Conservation (phyloP, 129 eudicot species). For the Flaveria linearis region DNA sequence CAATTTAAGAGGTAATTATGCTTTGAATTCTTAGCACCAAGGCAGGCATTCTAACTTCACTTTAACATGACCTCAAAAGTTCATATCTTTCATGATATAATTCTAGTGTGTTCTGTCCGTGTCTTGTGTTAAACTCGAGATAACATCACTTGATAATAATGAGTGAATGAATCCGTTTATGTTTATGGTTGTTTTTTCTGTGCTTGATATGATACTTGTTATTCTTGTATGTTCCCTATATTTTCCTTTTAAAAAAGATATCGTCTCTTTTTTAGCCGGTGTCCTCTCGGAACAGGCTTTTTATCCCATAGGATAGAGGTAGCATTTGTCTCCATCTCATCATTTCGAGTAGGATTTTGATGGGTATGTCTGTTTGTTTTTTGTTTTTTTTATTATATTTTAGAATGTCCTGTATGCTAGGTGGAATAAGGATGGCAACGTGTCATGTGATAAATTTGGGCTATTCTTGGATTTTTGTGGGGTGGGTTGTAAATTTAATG, state of each 20-base stretch:
- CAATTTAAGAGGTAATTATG: background rate
- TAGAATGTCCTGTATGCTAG: background rate
- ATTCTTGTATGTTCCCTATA: too few species aligned
- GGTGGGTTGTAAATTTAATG: background rate
- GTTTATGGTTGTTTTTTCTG: too few species aligned
- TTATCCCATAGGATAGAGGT: too few species aligned
- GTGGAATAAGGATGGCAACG: conserved; percentile 15
- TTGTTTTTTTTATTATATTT: background rate
- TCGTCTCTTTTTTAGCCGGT: too few species aligned
- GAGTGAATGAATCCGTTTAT: background rate
- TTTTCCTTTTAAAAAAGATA: too few species aligned
- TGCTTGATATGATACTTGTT: too few species aligned
- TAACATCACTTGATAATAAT: background rate
- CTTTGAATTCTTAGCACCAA: conserved; percentile 7
- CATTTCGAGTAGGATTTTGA: too few species aligned
- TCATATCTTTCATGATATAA: background rate
- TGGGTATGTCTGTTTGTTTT: background rate
- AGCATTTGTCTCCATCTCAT: too few species aligned
- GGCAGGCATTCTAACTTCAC: background rate
- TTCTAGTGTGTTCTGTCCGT: background rate
- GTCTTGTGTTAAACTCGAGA: too few species aligned
- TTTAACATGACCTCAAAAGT: background rate
- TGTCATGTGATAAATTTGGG: conserved; percentile 3
- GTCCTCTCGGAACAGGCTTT: too few species aligned
- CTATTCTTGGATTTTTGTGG: conserved; percentile 18